Evolutionary conservation across 2,329 filamentous ascomycete species (phyloP).

Genomic region (Trichoderma polysporum): DNA sequence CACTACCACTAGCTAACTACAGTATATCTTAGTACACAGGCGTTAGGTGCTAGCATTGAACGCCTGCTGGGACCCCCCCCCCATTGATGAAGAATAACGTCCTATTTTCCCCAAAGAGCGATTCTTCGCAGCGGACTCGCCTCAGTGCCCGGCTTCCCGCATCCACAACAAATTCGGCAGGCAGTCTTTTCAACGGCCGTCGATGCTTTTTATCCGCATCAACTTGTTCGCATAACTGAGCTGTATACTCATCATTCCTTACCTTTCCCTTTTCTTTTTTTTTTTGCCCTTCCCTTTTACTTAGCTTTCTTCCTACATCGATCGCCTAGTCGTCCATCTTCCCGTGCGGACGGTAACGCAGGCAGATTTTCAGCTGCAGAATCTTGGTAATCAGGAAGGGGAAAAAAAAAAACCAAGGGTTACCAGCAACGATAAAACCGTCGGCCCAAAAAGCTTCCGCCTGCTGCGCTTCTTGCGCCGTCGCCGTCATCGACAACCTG

Average conservation of each 20-base stretch:
- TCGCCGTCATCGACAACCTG: not conserved
- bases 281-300: not conserved
- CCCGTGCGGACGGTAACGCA: not conserved
- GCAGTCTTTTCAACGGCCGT: constrained; percentile 5
- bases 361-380: not conserved
- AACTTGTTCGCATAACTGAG: not conserved
- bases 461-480: constrained; percentile 7
- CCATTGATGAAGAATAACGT: not conserved
- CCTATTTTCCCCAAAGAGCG: constrained; percentile 11
- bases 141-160: constrained; percentile 11
- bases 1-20: too few species aligned
- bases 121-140: not conserved
- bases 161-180: constrained; percentile 18
- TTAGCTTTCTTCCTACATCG: not conserved
- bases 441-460: not conserved
- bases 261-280: not conserved
- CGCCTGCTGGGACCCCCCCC: too few species aligned
- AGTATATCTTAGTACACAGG: too few species aligned
- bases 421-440: not conserved
- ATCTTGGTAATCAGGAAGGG: not conserved
- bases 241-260: not conserved
- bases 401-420: not conserved
- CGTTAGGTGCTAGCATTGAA: too few species aligned
- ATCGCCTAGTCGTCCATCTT: not conserved
- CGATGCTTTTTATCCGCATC: not conserved